These are phyloP conservation scores for Penicillium thymicola DNA, from an alignment of 2,329 filamentous ascomycete species.

Conservation along the genomic window DNA sequence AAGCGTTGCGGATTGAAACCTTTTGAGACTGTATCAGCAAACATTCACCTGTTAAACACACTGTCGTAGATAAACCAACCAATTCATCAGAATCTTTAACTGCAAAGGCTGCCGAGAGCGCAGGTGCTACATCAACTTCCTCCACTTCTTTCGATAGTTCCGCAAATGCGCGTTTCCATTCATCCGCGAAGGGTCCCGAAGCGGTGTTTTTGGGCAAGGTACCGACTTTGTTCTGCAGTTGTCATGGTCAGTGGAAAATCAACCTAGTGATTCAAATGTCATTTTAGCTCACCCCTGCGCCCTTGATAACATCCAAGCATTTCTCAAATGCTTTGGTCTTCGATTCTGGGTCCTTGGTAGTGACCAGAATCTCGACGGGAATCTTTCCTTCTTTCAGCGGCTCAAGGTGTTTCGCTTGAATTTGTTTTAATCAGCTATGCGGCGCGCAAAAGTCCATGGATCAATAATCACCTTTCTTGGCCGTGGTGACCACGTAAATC, in stretches of 20 bases:
- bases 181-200: slow-evolving; percentile 84
- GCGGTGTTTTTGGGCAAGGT: slow-evolving; percentile 80
- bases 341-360: slow-evolving; percentile 85
- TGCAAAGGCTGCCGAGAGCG: slow-evolving; percentile 81
- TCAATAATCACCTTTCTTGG: slow-evolving; percentile 78
- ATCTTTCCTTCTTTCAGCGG: slow-evolving; percentile 88
- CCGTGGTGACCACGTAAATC: slow-evolving; percentile 89
- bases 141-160: slow-evolving; percentile 81
- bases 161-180: slow-evolving; percentile 84
- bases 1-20: slow-evolving; percentile 89
- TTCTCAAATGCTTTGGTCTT: slow-evolving; percentile 88
- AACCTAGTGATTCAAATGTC: neutral
- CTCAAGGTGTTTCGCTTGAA: slow-evolving; percentile 82
- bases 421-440: slow-evolving; percentile 7
- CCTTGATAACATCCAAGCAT: slow-evolving; percentile 81
- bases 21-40: slow-evolving; percentile 28
- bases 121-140: slow-evolving; percentile 78
- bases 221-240: slow-evolving; percentile 76
- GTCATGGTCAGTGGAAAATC: neutral
- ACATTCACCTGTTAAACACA: neutral
- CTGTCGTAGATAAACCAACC: slow-evolving; percentile 36
- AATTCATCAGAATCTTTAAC: slow-evolving; percentile 95
- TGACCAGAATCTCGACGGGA: slow-evolving; percentile 84
- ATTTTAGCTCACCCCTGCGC: slow-evolving; percentile 67
- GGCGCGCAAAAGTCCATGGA: neutral